Conservation (phyloP, 139 green algal species). For the Pedinophyceae sp. region DNA sequence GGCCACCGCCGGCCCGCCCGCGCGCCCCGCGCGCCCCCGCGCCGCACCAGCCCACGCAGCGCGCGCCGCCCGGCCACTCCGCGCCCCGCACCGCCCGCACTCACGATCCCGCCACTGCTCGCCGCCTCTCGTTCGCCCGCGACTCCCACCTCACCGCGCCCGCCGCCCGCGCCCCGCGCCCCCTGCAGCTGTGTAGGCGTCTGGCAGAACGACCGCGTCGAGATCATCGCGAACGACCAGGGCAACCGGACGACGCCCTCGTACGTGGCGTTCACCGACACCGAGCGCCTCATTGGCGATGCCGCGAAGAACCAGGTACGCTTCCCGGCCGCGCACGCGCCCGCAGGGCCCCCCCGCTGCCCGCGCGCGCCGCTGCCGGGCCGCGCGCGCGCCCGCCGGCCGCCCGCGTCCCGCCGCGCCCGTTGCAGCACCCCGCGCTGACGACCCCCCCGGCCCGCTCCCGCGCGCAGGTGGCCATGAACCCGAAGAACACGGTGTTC, state of each 20-base stretch:
- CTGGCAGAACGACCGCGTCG: slow-evolving; percentile 80
- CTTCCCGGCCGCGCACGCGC: background rate
- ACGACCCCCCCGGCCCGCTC: too few species aligned
- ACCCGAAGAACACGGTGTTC: slow-evolving; percentile 94
- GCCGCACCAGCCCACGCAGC: background rate
- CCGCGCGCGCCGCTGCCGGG: too few species aligned
- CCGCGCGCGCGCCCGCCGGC: too few species aligned
- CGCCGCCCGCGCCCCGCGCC: background rate
- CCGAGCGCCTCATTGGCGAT: slow-evolving; percentile 76
- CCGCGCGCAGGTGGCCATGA: slow-evolving; percentile 55
- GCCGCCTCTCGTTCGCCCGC: slow-evolving; percentile 1
- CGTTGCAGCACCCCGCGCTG: too few species aligned
- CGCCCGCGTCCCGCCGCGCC: too few species aligned
- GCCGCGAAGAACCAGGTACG: slow-evolving; percentile 94
- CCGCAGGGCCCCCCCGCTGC: too few species aligned
- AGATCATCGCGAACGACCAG: slow-evolving; percentile 92
- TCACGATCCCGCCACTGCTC: slow-evolving; percentile 4
- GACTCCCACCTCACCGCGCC: background rate
- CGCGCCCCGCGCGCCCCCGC: background rate
- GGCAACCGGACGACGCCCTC: slow-evolving; percentile 63
- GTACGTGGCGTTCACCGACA: slow-evolving; percentile 96
- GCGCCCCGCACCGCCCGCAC: slow-evolving; percentile 15
- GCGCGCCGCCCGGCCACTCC: slow-evolving; percentile 12
- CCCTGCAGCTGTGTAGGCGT: slow-evolving; percentile 61
- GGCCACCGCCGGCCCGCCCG: slow-evolving; percentile 1